phyloP scores from a whole-genome alignment of 2,329 filamentous ascomycete species.

The Coniella vitis region DNA sequence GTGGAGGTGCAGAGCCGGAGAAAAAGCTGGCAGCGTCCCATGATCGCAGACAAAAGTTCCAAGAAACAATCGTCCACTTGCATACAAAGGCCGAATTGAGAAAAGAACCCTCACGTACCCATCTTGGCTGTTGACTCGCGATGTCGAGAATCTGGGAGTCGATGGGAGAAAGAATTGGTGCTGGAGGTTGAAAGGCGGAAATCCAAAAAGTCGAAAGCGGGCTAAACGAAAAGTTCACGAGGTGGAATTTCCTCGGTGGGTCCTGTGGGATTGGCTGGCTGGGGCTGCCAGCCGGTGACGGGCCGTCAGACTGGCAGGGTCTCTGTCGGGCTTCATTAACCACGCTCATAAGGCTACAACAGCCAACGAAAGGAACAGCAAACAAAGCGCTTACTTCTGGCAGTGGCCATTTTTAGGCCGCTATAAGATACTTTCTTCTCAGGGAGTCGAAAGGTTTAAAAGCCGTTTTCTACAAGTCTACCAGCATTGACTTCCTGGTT shows the following conservation, averaged over 20 bases:
- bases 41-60: conserved; percentile 15
- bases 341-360: neutral
- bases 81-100: conserved; percentile 38
- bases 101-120: conserved; percentile 47
- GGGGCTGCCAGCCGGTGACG: conserved; percentile 2
- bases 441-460: too few relatives aligned
- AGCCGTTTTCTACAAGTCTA: too few relatives aligned
- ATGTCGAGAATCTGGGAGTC: conserved; percentile 28
- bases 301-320: neutral
- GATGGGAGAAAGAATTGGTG: conserved; percentile 16
- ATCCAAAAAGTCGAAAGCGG: conserved; percentile 16
- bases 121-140: conserved; percentile 45
- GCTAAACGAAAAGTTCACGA: conserved; percentile 11
- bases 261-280: conserved; percentile 10
- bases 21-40: conserved; percentile 14
- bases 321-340: neutral
- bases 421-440: too few relatives aligned
- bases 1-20: neutral
- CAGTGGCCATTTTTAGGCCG: too few relatives aligned
- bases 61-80: conserved; percentile 35
- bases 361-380: too few relatives aligned
- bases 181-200: conserved; percentile 29
- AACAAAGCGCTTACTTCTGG: too few relatives aligned
- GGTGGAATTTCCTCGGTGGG: conserved; percentile 14
- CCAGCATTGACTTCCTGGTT: too few relatives aligned